These are phyloP conservation scores for Xylaria venustula DNA, from an alignment of 495 filamentous ascomycete genomes.

Conservation along the genomic window DNA sequence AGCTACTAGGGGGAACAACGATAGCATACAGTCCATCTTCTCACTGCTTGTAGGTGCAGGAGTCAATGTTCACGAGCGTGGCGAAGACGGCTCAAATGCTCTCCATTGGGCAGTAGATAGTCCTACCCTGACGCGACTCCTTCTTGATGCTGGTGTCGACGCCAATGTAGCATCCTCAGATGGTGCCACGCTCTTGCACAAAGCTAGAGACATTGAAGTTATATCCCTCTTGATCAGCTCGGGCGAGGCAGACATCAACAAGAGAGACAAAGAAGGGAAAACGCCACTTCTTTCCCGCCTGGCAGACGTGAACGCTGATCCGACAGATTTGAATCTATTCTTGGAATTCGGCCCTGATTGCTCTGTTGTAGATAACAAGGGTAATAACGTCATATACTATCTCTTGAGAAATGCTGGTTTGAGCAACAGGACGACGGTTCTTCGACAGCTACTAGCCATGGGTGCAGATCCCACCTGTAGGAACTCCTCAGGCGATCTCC, in stretches of 20 bases:
- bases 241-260: slow-evolving; percentile 21
- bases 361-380: slow-evolving; percentile 8
- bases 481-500: not conserved
- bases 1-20: not conserved
- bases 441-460: not conserved
- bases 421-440: not conserved
- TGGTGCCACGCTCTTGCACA: slow-evolving; percentile 21
- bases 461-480: not conserved
- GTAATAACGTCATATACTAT: not conserved
- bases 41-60: slow-evolving; percentile 20
- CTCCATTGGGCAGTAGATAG: slow-evolving; percentile 14
- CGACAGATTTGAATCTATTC: slow-evolving; percentile 1
- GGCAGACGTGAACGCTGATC: not conserved
- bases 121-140: slow-evolving; percentile 17
- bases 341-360: slow-evolving; percentile 16
- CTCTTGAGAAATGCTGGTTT: not conserved
- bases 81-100: slow-evolving; percentile 11
- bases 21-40: not conserved
- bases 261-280: slow-evolving; percentile 12
- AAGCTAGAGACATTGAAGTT: slow-evolving; percentile 1
- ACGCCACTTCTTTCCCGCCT: slow-evolving; percentile 16
- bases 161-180: slow-evolving; percentile 15
- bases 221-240: slow-evolving; percentile 19
- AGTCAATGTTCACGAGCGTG: slow-evolving; percentile 20
- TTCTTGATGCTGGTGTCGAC: slow-evolving; percentile 27